These are phyloP conservation scores for Barnettozyma californica DNA, from an alignment of 805 yeast genomes.

Conservation along the genomic window DNA sequence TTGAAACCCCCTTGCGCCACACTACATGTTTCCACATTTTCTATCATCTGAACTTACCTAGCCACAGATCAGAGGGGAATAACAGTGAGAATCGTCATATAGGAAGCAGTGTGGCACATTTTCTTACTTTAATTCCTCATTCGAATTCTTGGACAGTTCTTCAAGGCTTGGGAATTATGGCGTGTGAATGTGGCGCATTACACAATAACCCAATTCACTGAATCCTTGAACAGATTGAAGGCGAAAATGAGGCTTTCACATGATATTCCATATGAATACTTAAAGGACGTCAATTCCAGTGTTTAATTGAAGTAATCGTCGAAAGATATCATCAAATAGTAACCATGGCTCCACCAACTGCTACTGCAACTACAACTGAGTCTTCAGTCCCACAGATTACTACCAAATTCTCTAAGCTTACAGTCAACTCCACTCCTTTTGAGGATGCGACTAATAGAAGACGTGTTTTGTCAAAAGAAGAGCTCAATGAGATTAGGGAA, in stretches of 20 bases:
- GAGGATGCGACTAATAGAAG: not conserved
- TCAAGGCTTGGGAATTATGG: not conserved
- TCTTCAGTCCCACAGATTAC: not conserved
- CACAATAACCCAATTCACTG: not conserved
- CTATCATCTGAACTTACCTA: not conserved
- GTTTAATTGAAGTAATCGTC: too few relatives aligned
- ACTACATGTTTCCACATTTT: not conserved
- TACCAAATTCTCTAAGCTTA: not conserved
- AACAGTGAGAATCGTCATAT: not conserved
- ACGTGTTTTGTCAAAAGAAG: not conserved
- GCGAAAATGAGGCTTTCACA: not conserved
- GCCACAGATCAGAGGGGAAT: not conserved
- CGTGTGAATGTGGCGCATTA: not conserved
- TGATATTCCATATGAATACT: not conserved
- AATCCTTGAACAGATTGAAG: too few relatives aligned
- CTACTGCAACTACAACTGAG: not conserved
- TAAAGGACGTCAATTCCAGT: not conserved
- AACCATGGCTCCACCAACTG: constrained; percentile 1
- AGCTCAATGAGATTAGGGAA: not conserved
- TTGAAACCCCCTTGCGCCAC: not conserved
- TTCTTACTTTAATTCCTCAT: not conserved
- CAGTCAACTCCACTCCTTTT: not conserved
- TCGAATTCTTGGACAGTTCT: not conserved
- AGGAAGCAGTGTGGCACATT: not conserved
- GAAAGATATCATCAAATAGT: not conserved